Evolutionary conservation across 371 early-diverging fungal species (phyloP).

Genomic region (Capillidium heterosporum): DNA sequence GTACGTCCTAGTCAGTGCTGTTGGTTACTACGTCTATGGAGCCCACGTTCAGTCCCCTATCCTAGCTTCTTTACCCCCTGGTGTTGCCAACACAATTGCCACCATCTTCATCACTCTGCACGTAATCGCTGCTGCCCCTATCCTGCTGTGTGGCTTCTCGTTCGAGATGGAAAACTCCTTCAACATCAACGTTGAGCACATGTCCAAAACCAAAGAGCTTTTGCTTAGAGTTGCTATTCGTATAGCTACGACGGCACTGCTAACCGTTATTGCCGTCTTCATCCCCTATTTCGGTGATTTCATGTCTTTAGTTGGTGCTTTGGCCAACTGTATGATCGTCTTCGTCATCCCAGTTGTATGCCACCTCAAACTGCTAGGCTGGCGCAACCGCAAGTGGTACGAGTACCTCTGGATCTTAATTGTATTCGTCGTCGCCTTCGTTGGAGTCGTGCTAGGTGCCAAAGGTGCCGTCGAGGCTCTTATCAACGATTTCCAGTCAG

Average conservation of each 20-base stretch:
- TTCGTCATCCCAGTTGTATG: constrained; percentile 69
- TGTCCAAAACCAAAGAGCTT: constrained; percentile 18
- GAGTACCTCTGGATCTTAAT: background rate
- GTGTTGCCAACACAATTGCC: constrained; percentile 37
- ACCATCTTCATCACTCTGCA: constrained; percentile 58
- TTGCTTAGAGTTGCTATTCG: constrained; percentile 35
- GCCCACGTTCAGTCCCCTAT: constrained; percentile 39
- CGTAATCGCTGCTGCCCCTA: constrained; percentile 62
- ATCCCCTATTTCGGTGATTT: constrained; percentile 65
- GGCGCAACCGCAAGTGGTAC: constrained; percentile 9
- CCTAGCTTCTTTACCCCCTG: constrained; percentile 41
- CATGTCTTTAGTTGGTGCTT: constrained; percentile 65
- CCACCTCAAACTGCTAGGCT: constrained; percentile 57
- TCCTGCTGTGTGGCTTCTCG: constrained; percentile 58
- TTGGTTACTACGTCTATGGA: constrained; percentile 74
- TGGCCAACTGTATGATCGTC: constrained; percentile 53
- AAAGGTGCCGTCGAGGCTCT: constrained; percentile 29
- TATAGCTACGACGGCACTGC: constrained; percentile 24
- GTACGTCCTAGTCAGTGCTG: constrained; percentile 52
- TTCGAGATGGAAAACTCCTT: constrained; percentile 28
- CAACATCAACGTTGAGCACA: background rate
- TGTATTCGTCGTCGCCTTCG: constrained; percentile 29
- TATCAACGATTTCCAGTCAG: background rate
- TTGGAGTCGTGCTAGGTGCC: constrained; percentile 55
- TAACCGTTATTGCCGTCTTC: constrained; percentile 33